phyloP scores from a whole-genome alignment of 805 yeast species.

The Kodamaea sagamina region DNA sequence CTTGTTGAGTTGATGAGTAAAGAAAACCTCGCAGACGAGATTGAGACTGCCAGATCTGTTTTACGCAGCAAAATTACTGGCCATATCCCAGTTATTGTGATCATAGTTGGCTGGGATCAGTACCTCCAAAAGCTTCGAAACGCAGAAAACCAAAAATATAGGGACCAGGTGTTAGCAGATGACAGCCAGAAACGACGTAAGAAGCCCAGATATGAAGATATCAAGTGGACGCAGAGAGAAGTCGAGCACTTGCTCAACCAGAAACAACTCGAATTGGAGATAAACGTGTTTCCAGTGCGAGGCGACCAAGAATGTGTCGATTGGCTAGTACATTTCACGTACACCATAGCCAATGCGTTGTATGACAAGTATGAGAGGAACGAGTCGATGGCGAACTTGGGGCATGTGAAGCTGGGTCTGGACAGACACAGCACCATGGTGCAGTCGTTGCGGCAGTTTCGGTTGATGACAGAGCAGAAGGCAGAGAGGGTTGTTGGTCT shows the following conservation, averaged over 20 bases:
- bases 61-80: background rate
- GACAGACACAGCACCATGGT: conserved; percentile 48
- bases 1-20: conserved; percentile 29
- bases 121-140: conserved; percentile 46
- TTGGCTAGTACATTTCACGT: conserved; percentile 59
- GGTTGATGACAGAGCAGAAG: conserved; percentile 54
- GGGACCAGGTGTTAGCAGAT: conserved; percentile 17
- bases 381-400: conserved; percentile 55
- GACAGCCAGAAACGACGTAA: conserved; percentile 1
- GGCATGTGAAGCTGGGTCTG: conserved; percentile 55
- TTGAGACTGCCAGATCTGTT: conserved; percentile 3
- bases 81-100: conserved; percentile 14
- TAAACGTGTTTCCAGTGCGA: conserved; percentile 54
- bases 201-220: background rate
- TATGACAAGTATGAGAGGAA: conserved; percentile 60
- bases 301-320: conserved; percentile 47
- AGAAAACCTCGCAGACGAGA: conserved; percentile 4
- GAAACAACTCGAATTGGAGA: conserved; percentile 47
- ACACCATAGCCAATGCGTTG: conserved; percentile 52
- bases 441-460: conserved; percentile 57
- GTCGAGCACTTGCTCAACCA: conserved; percentile 44
- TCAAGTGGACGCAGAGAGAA: conserved; percentile 22
- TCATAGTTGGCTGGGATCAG: conserved; percentile 43
- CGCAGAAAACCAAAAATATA: conserved; percentile 48
- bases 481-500: conserved; percentile 46